Conservation (phyloP, 805 yeast species). For the Wickerhamomyces silvicola region DNA sequence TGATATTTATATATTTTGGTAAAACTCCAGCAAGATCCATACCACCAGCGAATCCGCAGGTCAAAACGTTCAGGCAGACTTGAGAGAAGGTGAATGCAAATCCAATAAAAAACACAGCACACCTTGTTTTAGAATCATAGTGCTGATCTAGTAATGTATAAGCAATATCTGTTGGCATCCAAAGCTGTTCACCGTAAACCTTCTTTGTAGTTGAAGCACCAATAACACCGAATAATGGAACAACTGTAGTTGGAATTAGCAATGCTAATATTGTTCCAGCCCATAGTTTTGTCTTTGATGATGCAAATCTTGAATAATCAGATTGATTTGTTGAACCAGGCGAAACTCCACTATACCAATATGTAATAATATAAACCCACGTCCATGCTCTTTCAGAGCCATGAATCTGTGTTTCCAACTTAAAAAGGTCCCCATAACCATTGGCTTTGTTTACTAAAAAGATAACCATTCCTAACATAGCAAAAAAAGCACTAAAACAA, state of each 20-base stretch:
- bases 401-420: constrained; percentile 21
- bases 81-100: constrained; percentile 26
- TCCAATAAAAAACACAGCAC: constrained; percentile 31
- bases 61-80: constrained; percentile 27
- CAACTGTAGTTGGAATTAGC: constrained; percentile 32
- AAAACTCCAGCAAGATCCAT: constrained; percentile 21
- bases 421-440: constrained; percentile 30
- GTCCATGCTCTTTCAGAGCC: constrained; percentile 27
- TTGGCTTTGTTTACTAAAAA: constrained; percentile 26
- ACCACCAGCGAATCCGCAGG: constrained; percentile 29
- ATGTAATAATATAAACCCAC: constrained; percentile 26
- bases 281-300: constrained; percentile 22
- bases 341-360: constrained; percentile 27
- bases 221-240: constrained; percentile 37
- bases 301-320: constrained; percentile 29
- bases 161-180: constrained; percentile 31
- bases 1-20: constrained; percentile 26
- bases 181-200: constrained; percentile 27
- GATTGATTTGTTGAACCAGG: constrained; percentile 29
- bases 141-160: constrained; percentile 24
- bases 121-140: constrained; percentile 28
- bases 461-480: constrained; percentile 26
- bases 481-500: constrained; percentile 20
- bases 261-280: constrained; percentile 21
- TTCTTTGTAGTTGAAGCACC: constrained; percentile 33